phyloP scores from a whole-genome alignment of 73 alveolate species.

The Paramecium primaurelia region DNA sequence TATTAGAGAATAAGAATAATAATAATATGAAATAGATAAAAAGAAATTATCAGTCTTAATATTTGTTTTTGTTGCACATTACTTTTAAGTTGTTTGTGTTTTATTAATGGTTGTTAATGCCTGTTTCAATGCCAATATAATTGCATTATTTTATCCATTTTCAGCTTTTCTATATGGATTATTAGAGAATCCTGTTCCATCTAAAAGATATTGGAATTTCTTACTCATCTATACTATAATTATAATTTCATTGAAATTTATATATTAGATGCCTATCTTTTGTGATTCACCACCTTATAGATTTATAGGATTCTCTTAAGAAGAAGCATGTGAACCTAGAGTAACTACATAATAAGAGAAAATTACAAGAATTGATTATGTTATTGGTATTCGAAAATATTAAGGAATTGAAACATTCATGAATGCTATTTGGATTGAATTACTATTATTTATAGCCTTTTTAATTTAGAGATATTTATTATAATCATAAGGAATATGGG shows the following conservation, averaged over 20 bases:
- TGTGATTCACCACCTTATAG: conserved; percentile 69
- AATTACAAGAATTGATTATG: conserved; percentile 67
- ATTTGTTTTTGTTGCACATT: conserved; percentile 40
- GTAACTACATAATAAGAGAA: conserved; percentile 40
- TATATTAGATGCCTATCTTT: conserved; percentile 70
- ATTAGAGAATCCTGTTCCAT: conserved; percentile 70
- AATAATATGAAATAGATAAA: not conserved
- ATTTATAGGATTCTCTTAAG: conserved; percentile 52
- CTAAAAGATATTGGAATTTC: conserved; percentile 61
- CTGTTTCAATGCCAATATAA: conserved; percentile 60
- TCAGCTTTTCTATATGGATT: conserved; percentile 62
- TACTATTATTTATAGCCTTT: conserved; percentile 49
- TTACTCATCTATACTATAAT: conserved; percentile 58
- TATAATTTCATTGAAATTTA: conserved; percentile 56
- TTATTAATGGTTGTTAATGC: conserved; percentile 28
- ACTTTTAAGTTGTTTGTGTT: conserved; percentile 44
- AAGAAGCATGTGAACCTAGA: conserved; percentile 49
- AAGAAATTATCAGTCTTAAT: conserved; percentile 4
- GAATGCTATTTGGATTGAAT: conserved; percentile 62
- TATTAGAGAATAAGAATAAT: not conserved
- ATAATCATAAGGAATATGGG: conserved; percentile 71
- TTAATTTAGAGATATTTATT: conserved; percentile 56
- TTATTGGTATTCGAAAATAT: conserved; percentile 70
- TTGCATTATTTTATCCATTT: conserved; percentile 63
- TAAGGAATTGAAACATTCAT: conserved; percentile 64